Conservation (phyloP, 345 rosid genomes). For the Alliaria petiolata region DNA sequence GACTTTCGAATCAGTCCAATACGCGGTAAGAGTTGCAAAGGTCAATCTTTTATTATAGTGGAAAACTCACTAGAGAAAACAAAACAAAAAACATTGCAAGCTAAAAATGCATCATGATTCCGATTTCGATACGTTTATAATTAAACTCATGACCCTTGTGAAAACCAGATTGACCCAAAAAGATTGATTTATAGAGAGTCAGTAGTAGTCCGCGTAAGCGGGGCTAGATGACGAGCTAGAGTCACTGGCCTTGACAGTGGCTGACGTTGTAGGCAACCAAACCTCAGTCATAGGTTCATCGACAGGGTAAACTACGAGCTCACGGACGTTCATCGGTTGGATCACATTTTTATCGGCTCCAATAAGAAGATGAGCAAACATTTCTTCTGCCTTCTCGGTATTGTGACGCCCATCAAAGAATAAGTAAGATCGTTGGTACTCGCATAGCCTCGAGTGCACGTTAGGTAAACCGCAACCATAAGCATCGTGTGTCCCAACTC, state of each 20-base stretch:
- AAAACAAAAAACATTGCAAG: too few relatives aligned
- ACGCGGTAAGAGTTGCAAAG: too few relatives aligned
- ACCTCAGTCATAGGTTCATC: conserved; percentile 13
- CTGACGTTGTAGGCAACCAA: not conserved
- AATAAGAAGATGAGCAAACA: conserved; percentile 16
- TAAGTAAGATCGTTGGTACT: conserved; percentile 24
- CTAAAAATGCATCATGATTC: too few relatives aligned
- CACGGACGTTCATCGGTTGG: conserved; percentile 26
- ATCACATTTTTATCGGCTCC: conserved; percentile 25
- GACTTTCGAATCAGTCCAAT: too few relatives aligned
- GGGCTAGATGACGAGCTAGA: too few relatives aligned
- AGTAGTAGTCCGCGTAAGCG: too few relatives aligned
- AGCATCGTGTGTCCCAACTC: conserved; percentile 17
- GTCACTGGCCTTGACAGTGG: not conserved
- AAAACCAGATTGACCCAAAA: too few relatives aligned
- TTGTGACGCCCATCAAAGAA: not conserved
- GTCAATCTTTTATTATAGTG: too few relatives aligned
- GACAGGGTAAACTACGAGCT: conserved; percentile 17
- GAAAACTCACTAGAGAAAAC: too few relatives aligned
- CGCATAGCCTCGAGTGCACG: not conserved
- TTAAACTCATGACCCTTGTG: too few relatives aligned
- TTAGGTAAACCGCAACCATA: conserved; percentile 16
- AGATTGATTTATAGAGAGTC: too few relatives aligned
- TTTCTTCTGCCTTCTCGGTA: conserved; percentile 23
- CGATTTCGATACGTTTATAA: too few relatives aligned